Base-by-base conservation (phyloP, 768 basidiomycete species). In the Pisolithus albus region DNA sequence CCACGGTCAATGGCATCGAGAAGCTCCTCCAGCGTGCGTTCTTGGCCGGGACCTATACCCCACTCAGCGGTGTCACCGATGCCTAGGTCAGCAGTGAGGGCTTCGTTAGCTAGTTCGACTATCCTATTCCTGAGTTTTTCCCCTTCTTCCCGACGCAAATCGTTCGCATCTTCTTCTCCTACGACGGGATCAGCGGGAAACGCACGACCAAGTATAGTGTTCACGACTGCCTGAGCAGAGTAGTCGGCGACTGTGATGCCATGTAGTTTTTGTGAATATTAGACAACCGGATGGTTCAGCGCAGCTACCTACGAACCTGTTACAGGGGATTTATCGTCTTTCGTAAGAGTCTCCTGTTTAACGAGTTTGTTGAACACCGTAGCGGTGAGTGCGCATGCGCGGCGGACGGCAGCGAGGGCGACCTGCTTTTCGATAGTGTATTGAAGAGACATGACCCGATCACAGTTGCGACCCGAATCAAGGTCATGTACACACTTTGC, bases 131-230 rank as follows among this genome's bases (percentile, higher is more conserved):
- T 63, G 47, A 93, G 69, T 0, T 57, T 61, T 8, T 54, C 59
- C 3, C 72, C 71, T 7, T 70, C 70, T 40, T 75, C 78, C 2
- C 61, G 65, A 7, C 87, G 80, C 18, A 98, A 69, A 49, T 92
- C 89, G 0, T 80, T 73, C 0, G 95, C 85, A 65, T 96, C 92
- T 68, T 99, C 95, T 68, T 99, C 96, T 30, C 94, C 96, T 37
- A 98, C 85, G 62, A 98, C 90, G 8, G 80, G 80, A 68, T 97
- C 93, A 0, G 75, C 59, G 0, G 94, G 95, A 69, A 96, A 98
- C 0, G 84, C 82, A 11, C 73, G 72, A 15, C 69, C 64, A 34
- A 99, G 79, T 62, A 97, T 86, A 7, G 84, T 76, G 53, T 86
- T 87, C 60, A 99, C 84, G 39, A 98, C 81, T 0, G 94, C 91